Evolutionary conservation across 2,329 filamentous ascomycete genomes (phyloP).

Genomic region (Stemphylium vesicarium): DNA sequence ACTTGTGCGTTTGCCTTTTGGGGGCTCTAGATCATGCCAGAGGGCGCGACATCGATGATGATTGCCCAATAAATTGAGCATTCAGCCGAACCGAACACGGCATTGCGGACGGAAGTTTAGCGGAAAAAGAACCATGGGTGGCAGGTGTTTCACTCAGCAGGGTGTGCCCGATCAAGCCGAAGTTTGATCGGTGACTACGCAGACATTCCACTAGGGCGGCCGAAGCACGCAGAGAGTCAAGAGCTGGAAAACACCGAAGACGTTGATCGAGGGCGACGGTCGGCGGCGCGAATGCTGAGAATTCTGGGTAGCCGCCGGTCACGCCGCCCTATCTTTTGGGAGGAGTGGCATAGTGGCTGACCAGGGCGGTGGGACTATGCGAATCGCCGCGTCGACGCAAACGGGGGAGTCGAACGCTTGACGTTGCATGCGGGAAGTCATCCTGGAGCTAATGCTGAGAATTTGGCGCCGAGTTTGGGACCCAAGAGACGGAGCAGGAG

Average conservation of each 20-base stretch:
- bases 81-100: constrained; percentile 8
- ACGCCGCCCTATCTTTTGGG: neutral
- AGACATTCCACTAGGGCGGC: constrained; percentile 7
- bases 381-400: constrained; percentile 25
- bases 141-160: constrained; percentile 23
- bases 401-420: constrained; percentile 19
- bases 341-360: constrained; percentile 7
- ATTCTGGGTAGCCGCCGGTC: neutral
- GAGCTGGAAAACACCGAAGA: neutral
- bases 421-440: constrained; percentile 17
- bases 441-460: constrained; percentile 6
- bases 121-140: constrained; percentile 13
- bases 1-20: constrained; percentile 11
- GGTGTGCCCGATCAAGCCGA: constrained; percentile 16
- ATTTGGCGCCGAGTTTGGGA: constrained; percentile 1
- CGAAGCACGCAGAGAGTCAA: constrained; percentile 4
- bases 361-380: constrained; percentile 24
- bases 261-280: neutral
- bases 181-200: constrained; percentile 18
- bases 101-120: constrained; percentile 7
- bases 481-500: constrained; percentile 3
- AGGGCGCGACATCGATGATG: neutral
- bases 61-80: constrained; percentile 9
- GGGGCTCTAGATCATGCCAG: constrained; percentile 1
- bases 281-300: neutral